Percentiles rank a stretch among this genome's conserved stretches.
These are phyloP conservation scores for Aspergillus ochraceus DNA, from an alignment of 2,329 filamentous ascomycete species.

Conservation along the genomic window DNA sequence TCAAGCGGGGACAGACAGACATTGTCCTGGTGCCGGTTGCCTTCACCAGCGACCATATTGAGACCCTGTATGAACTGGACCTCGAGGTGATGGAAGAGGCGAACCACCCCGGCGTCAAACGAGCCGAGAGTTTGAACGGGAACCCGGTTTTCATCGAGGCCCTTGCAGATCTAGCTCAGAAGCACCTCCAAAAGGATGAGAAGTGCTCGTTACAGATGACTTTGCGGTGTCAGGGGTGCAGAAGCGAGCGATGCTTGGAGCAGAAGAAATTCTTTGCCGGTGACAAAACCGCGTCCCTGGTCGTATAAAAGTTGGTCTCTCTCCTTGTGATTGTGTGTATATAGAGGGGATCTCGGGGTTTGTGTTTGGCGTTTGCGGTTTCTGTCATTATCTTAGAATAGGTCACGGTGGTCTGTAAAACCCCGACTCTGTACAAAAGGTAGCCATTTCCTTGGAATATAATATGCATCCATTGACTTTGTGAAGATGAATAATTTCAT, in stretches of 20 bases:
- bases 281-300: conserved; percentile 34
- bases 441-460: too few species aligned
- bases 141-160: conserved; percentile 87
- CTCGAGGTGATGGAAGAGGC: conserved; percentile 87
- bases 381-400: not conserved
- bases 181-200: conserved; percentile 70
- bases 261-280: conserved; percentile 65
- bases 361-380: not conserved
- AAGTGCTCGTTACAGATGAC: conserved; percentile 84
- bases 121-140: conserved; percentile 89
- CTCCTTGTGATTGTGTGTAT: not conserved
- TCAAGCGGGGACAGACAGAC: conserved; percentile 88
- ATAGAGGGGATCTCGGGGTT: not conserved
- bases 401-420: not conserved
- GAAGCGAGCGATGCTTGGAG: conserved; percentile 81
- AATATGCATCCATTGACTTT: too few species aligned
- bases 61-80: conserved; percentile 93
- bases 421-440: too few species aligned
- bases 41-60: conserved; percentile 98
- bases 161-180: conserved; percentile 80
- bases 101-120: conserved; percentile 77
- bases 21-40: conserved; percentile 91
- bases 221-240: conserved; percentile 89
- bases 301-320: conserved; percentile 23
- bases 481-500: too few species aligned